phyloP scores from a whole-genome alignment of 306 rosid genomes.

The Pyrus bretschneideri region DNA sequence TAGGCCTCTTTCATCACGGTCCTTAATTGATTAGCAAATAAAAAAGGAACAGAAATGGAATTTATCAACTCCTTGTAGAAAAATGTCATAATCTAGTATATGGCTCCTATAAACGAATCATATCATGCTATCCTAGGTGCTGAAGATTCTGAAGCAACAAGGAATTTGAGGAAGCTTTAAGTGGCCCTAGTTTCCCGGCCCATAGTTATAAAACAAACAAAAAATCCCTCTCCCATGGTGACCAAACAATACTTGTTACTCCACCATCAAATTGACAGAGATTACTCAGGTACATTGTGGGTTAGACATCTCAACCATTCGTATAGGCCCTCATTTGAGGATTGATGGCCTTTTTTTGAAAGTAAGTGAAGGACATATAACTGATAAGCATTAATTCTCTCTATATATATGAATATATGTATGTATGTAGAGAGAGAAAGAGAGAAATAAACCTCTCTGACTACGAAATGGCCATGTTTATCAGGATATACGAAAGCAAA shows the following conservation, averaged over 20 bases:
- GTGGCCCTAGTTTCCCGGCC: not conserved
- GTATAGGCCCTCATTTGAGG: not conserved
- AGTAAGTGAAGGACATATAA: not conserved
- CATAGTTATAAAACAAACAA: not conserved
- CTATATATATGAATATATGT: not conserved
- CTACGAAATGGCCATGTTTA: slow-evolving; percentile 71
- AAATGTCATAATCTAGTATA: not conserved
- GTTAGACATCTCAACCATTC: too few species aligned
- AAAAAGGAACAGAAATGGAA: not conserved
- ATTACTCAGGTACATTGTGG: too few species aligned
- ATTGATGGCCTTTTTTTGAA: too few species aligned
- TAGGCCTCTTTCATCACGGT: not conserved
- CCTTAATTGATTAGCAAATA: not conserved
- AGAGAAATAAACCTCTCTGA: slow-evolving; percentile 51
- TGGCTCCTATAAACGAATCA: not conserved
- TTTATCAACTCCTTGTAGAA: not conserved
- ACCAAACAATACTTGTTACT: not conserved
- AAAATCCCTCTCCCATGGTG: not conserved
- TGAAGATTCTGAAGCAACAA: not conserved
- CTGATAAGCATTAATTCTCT: not conserved
- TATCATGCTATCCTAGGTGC: not conserved
- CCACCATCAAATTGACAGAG: not conserved
- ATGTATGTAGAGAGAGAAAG: not conserved
- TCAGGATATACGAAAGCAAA: slow-evolving; percentile 95
- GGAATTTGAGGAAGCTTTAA: not conserved